A percentile compares a stretch with the other conserved stretches of the same genome.
These are phyloP conservation scores for Postia placenta DNA, from an alignment of 768 basidiomycete species.

Conservation along the genomic window DNA sequence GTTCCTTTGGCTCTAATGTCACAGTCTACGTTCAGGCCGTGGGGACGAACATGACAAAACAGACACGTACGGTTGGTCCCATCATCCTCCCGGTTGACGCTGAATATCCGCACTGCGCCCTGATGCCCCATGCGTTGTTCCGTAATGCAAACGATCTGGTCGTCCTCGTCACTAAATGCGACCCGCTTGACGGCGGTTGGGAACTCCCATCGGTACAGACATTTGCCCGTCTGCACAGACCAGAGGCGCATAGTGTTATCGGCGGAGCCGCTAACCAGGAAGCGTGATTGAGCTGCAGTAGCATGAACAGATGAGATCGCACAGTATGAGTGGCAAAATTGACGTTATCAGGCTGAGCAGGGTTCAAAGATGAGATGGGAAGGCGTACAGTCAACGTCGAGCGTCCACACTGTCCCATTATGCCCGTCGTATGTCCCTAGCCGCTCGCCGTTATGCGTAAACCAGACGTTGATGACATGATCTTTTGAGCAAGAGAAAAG, in stretches of 20 bases:
- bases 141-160: slow-evolving; percentile 85
- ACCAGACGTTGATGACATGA: slow-evolving; percentile 93
- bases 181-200: slow-evolving; percentile 97
- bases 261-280: slow-evolving; percentile 86
- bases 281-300: slow-evolving; percentile 70
- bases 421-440: slow-evolving; percentile 95
- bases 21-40: too few species aligned
- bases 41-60: background rate
- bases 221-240: slow-evolving; percentile 86
- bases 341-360: background rate
- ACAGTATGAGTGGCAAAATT: background rate
- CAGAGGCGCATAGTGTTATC: slow-evolving; percentile 92
- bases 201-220: slow-evolving; percentile 95
- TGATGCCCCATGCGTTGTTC: slow-evolving; percentile 95
- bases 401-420: slow-evolving; percentile 96
- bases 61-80: slow-evolving; percentile 66
- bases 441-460: slow-evolving; percentile 93
- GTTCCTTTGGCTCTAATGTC: slow-evolving; percentile 66
- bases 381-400: slow-evolving; percentile 86
- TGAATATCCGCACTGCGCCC: slow-evolving; percentile 86
- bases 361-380: background rate
- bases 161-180: slow-evolving; percentile 81
- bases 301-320: background rate
- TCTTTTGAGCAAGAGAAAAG: slow-evolving; percentile 97
- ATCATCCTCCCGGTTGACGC: slow-evolving; percentile 79